A percentile compares a stretch with the other conserved stretches of the same genome.
phyloP scores from a whole-genome alignment of 495 filamentous ascomycete species.

The Talaromyces stipitatus region DNA sequence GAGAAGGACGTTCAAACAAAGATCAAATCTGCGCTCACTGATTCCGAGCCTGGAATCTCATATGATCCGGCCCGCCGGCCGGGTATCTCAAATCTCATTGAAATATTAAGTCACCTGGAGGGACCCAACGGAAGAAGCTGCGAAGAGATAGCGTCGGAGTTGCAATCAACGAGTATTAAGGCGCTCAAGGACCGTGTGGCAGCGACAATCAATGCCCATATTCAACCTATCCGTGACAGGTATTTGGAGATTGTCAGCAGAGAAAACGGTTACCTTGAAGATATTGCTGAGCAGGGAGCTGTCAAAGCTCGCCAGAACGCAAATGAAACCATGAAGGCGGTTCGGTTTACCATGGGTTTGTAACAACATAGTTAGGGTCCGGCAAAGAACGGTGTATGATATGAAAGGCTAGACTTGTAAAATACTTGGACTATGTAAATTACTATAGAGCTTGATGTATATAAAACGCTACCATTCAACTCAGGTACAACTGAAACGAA shows the following conservation, averaged over 20 bases:
- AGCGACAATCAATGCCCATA: constrained; percentile 41
- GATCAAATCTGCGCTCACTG: constrained; percentile 69
- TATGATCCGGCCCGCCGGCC: constrained; percentile 67
- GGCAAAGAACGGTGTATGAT: neutral
- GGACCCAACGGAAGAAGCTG: constrained; percentile 27
- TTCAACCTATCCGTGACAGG: constrained; percentile 53
- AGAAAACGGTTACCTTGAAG: constrained; percentile 45
- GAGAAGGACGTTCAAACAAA: constrained; percentile 54
- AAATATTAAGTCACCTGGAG: constrained; percentile 63
- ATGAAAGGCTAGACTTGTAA: neutral
- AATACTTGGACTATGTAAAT: neutral
- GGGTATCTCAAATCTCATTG: constrained; percentile 80
- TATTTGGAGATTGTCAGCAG: constrained; percentile 47
- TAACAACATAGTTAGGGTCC: constrained; percentile 12
- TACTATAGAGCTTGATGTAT: neutral
- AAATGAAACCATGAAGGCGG: constrained; percentile 54
- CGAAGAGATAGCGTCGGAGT: constrained; percentile 48
- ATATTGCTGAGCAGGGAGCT: constrained; percentile 53
- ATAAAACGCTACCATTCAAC: too few relatives aligned
- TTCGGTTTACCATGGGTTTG: constrained; percentile 58
- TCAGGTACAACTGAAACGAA: too few relatives aligned
- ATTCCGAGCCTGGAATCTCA: constrained; percentile 52
- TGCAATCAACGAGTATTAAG: constrained; percentile 42
- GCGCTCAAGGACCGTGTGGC: constrained; percentile 60
- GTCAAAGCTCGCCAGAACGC: constrained; percentile 56